A percentile compares a stretch with the other conserved stretches of the same genome.
Evolutionary conservation across 352 stramenopile genomes (phyloP).

Genomic region (Pythium chondricola): DNA sequence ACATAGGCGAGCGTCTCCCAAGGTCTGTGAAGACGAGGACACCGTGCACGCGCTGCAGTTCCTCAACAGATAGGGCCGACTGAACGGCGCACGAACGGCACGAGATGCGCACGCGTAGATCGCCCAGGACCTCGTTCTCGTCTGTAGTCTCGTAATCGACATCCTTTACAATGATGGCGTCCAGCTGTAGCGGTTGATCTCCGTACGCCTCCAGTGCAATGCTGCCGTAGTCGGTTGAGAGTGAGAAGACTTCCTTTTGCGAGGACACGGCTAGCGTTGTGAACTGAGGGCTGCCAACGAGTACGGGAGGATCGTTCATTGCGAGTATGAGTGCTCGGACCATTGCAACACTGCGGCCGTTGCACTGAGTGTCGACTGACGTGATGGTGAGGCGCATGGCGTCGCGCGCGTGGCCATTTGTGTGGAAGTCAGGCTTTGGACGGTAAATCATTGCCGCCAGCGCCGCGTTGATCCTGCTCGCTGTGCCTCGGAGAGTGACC

Average conservation of each 20-base stretch:
- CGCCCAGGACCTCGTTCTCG: background rate
- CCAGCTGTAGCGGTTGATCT: background rate
- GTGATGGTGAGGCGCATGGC: conserved; percentile 24
- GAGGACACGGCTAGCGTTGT: too few relatives aligned
- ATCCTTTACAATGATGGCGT: conserved; percentile 1
- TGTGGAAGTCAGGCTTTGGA: conserved; percentile 43
- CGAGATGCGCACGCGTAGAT: conserved; percentile 5
- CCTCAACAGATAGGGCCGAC: background rate
- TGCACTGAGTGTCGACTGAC: background rate
- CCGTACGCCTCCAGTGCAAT: background rate
- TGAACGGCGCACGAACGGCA: conserved; percentile 4
- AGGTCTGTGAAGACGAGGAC: conserved; percentile 17
- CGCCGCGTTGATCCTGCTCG: conserved; percentile 39
- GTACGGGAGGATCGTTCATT: conserved; percentile 4
- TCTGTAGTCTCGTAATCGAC: background rate
- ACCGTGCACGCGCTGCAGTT: background rate
- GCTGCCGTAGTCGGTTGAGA: too few relatives aligned
- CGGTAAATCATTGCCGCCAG: conserved; percentile 52
- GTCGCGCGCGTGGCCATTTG: conserved; percentile 25
- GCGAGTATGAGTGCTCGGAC: background rate
- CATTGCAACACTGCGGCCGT: background rate
- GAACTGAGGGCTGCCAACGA: too few relatives aligned
- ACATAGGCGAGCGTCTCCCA: too few relatives aligned
- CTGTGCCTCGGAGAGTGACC: conserved; percentile 24
- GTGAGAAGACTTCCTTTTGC: too few relatives aligned